Evolutionary conservation across 306 rosid species (phyloP), one percentile per base, ranked within the genome.

Genomic region (Neltuma alba): DNA sequence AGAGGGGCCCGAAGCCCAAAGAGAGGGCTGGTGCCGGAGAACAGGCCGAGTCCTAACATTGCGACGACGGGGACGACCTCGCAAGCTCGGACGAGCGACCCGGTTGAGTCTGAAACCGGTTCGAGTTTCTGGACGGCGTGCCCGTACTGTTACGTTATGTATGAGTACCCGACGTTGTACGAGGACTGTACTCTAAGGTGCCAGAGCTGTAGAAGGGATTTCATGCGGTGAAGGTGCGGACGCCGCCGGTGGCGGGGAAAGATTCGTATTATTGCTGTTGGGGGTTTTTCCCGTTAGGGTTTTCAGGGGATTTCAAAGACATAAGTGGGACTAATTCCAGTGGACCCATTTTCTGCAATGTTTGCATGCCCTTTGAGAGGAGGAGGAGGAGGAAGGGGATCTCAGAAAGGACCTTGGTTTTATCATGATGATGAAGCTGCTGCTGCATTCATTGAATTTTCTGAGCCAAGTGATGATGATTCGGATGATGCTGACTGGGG

Each of bases 61-160:
- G 93, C 57, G 30, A 0, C 61, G 40, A 4, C 79, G 9, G 91
- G 85, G 79, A 30, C 73, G 18, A 47, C 63, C 61, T 68, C 23
- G 65, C 84, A 77, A 23, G 44, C 86, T 6, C 85, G 76, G n/a
- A 23, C 76, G 0, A 20, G 47, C 47, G 67, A 73, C n/a, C 34
- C 84, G 1, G 58, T 70, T 14, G 87, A 79, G 55, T 7, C 78
- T 0, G 83, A 69, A 3, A 75, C 21, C 47, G 4, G 9, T 10
- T 66, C 50, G 62, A 89, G 78, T 76, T 95, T 95, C 87, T 95
- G 99, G 99, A 95, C 99, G 3, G 96, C 98, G 2, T 95, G 99
- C 48, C 99, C 99, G 6, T 95, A 92, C 82, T 95, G 99, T 77
- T 95, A 82, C 20, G 81, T 80, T 0, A 89, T 92, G 71, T 95